A percentile compares a stretch with the other conserved stretches of the same genome.
Evolutionary conservation across 495 filamentous ascomycete species (phyloP).

Genomic region (Cercophora scortea): DNA sequence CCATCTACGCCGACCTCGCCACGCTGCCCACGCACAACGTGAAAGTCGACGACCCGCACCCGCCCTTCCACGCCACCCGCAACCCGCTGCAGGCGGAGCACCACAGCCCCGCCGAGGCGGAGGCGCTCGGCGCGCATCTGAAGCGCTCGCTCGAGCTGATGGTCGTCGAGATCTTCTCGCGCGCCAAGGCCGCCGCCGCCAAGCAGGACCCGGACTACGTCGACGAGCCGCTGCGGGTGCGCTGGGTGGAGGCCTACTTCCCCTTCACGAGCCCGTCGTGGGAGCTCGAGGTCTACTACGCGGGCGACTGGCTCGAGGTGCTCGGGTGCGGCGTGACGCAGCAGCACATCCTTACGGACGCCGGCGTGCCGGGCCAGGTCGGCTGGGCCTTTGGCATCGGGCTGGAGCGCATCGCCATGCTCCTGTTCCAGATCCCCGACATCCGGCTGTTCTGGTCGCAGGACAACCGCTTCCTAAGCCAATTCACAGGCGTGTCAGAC

Average conservation of each 20-base stretch:
- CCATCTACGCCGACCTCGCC: constrained; percentile 58
- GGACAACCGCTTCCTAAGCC: constrained; percentile 71
- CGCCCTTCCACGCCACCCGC: constrained; percentile 64
- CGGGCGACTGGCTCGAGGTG: constrained; percentile 89
- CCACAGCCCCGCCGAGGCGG: constrained; percentile 68
- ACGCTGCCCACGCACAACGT: constrained; percentile 64
- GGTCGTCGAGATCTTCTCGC: constrained; percentile 80
- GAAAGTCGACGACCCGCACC: constrained; percentile 76
- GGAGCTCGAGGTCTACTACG: constrained; percentile 95
- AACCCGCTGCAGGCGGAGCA: constrained; percentile 74
- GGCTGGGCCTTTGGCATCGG: constrained; percentile 97
- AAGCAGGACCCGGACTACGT: constrained; percentile 37
- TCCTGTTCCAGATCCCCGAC: constrained; percentile 90
- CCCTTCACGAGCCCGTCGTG: constrained; percentile 92
- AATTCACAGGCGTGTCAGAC: constrained; percentile 60
- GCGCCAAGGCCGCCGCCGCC: constrained; percentile 60
- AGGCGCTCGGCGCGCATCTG: constrained; percentile 76
- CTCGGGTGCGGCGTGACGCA: constrained; percentile 87
- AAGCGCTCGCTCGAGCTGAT: constrained; percentile 85
- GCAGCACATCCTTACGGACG: constrained; percentile 70
- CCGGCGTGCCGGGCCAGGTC: constrained; percentile 63
- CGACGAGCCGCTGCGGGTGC: constrained; percentile 66
- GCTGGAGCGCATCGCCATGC: constrained; percentile 90
- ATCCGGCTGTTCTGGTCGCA: constrained; percentile 96
- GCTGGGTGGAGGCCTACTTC: constrained; percentile 96